Percentiles rank a stretch among this genome's conserved stretches.
Evolutionary conservation across 2,329 filamentous ascomycete genomes (phyloP).

Genomic region (Cladosporium phlei): DNA sequence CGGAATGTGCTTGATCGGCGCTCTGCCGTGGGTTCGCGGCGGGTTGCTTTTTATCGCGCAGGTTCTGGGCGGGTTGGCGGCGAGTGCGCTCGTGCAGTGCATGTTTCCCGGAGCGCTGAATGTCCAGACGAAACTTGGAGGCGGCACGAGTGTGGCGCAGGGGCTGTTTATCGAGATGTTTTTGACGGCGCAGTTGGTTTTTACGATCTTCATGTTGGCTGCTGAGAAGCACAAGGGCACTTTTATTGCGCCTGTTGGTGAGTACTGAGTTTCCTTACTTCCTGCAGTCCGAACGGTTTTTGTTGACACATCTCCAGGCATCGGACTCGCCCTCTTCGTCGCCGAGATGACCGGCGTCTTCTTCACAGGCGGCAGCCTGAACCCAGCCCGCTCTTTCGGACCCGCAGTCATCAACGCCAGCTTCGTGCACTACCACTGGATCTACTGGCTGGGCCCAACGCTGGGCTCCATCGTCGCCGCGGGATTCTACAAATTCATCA

Average conservation of each 20-base stretch:
- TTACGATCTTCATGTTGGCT: constrained; percentile 40
- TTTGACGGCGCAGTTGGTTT: constrained; percentile 37
- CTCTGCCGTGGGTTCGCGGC: constrained; percentile 32
- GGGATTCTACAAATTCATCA: constrained; percentile 30
- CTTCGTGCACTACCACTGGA: constrained; percentile 31
- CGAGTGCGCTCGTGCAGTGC: constrained; percentile 31
- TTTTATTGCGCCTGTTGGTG: constrained; percentile 36
- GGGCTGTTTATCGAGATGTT: constrained; percentile 41
- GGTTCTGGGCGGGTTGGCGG: constrained; percentile 35
- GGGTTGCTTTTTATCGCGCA: constrained; percentile 33
- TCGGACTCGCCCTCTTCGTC: constrained; percentile 45
- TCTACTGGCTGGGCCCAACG: constrained; percentile 31
- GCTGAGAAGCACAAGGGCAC: constrained; percentile 41
- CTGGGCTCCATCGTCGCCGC: constrained; percentile 29
- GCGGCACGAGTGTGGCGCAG: constrained; percentile 33
- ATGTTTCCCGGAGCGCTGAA: constrained; percentile 36
- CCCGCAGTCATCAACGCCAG: constrained; percentile 24
- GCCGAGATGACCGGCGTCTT: constrained; percentile 39
- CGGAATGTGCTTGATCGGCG: constrained; percentile 33
- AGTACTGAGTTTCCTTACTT: neutral
- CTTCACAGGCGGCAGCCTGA: constrained; percentile 36
- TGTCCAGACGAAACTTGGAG: constrained; percentile 32
- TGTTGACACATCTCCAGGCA: constrained; percentile 17
- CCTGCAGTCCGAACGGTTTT: too few relatives aligned
- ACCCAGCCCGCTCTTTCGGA: constrained; percentile 34